Evolutionary conservation across 1,284 basidiomycete genomes (phyloP), one percentile per base, ranked within the genome.

Genomic region (Clitocybe nebularis): DNA sequence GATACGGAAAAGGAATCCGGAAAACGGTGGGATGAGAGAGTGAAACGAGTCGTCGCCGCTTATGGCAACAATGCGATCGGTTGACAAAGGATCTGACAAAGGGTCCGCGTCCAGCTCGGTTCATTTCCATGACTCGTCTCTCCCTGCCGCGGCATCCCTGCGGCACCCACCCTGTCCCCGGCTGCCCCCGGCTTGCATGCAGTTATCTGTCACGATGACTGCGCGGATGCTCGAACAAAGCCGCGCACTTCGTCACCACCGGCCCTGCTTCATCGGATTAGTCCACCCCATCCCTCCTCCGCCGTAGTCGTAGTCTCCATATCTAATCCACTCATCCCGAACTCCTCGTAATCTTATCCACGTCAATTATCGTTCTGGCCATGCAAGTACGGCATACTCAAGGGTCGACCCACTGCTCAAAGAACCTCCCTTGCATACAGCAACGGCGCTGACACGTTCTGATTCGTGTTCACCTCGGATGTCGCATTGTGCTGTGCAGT

Each of bases 1-100:
- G 58, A 62, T 59, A 54, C 53, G 55, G 55, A 51, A 54, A n/a
- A n/a, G n/a, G n/a, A 58, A 59, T 53, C 48, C 54, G 56, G 57
- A 54, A 53, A 53, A 43, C 43, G 43, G 39, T 45, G 38, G 30
- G 28, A 21, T 17, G 25, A 48, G 47, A 43, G 47, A 40, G 40
- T 47, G 46, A 50, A 47, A 50, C 49, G 42, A 41, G 33, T 39
- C 36, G 19, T 37, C 32, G 34, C 50, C 44, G 26, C 38, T 42
- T 47, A 9, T 14, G 51, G 44, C 36, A 44, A 36, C 39, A 41
- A 44, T 48, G 33, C 34, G 46, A 53, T 53, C 52, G 49, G 49
- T 44, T 46, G 46, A 52, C 50, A 47, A 46, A 45, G 41, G 47
- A 48, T 49, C 45, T 49, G 45, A 51, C 52, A 51, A 53, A 53